phyloP scores from a whole-genome alignment of 176 grass and related monocot species.

The Panicum miliaceum region DNA sequence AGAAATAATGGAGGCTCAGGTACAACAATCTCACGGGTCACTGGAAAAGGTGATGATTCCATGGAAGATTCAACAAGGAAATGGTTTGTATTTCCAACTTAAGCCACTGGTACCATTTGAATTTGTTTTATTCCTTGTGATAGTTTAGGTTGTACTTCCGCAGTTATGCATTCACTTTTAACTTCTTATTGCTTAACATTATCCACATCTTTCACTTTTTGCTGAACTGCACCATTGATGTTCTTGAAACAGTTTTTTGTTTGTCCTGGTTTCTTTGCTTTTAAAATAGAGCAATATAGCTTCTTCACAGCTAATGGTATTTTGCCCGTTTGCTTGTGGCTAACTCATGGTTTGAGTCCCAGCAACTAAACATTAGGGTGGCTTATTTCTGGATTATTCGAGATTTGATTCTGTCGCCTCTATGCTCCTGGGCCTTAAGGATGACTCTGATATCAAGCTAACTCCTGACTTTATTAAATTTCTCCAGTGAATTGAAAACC shows the following conservation, averaged over 20 bases:
- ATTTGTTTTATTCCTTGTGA: conserved; percentile 28
- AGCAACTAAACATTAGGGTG: not conserved
- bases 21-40: conserved; percentile 56
- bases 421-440: not conserved
- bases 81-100: conserved; percentile 68
- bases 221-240: not conserved
- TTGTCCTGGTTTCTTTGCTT: not conserved
- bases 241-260: not conserved
- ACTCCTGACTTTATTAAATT: not conserved
- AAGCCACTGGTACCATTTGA: conserved; percentile 11
- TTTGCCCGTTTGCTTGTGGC: not conserved
- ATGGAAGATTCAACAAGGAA: conserved; percentile 92
- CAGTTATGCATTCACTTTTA: not conserved
- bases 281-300: not conserved
- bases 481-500: not conserved
- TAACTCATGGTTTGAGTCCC: not conserved
- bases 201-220: not conserved
- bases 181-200: conserved; percentile 17
- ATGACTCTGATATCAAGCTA: not conserved
- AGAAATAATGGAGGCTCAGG: conserved; percentile 74
- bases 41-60: conserved; percentile 80
- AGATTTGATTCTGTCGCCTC: not conserved
- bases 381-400: not conserved
- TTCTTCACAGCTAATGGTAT: not conserved
- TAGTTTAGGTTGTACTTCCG: conserved; percentile 26